Conservation (phyloP, 2,329 filamentous ascomycete species). For the Hypoxylon sp. region DNA sequence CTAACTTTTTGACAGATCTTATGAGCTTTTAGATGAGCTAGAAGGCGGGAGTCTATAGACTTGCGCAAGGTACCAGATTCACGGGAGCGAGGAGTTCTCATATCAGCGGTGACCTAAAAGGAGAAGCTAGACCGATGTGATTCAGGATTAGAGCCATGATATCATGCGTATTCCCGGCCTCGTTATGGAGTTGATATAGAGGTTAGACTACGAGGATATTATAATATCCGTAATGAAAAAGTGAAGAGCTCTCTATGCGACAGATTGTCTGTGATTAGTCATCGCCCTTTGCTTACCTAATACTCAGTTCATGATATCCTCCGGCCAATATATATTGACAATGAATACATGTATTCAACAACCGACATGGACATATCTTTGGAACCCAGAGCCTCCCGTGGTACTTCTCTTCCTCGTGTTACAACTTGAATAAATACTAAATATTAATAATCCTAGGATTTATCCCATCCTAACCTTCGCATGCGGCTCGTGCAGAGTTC, state of each 20-base stretch:
- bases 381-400: too few species aligned
- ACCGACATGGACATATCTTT: too few species aligned
- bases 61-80: not conserved
- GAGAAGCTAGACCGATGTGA: not conserved
- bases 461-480: too few species aligned
- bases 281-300: not conserved
- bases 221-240: constrained; percentile 9
- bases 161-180: not conserved
- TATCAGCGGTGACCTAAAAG: not conserved
- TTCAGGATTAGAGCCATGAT: not conserved
- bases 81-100: not conserved
- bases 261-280: not conserved
- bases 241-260: not conserved
- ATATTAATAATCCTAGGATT: too few species aligned
- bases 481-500: too few species aligned
- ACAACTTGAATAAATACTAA: too few species aligned
- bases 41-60: not conserved
- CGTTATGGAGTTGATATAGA: not conserved
- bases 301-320: not conserved
- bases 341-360: too few species aligned
- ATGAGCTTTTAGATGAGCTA: constrained; percentile 49
- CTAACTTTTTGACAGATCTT: constrained; percentile 47
- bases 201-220: constrained; percentile 3
- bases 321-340: too few species aligned
- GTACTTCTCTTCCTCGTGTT: too few species aligned